phyloP scores from a whole-genome alignment of 768 basidiomycete genomes.

The Panellus pusillus region DNA sequence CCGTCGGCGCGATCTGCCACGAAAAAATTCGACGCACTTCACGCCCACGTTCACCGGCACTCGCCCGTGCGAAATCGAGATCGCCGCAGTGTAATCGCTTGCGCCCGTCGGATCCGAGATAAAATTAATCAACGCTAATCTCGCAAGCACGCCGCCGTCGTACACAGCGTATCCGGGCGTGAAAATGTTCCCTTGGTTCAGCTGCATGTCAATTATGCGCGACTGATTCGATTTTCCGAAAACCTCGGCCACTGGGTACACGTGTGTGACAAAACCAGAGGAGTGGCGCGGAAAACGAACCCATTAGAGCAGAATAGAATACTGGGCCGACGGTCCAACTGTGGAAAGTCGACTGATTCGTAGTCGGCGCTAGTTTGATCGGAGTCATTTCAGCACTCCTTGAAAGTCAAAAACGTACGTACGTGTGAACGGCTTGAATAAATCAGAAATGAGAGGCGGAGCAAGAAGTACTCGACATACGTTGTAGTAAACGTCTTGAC shows the following conservation, averaged over 20 bases:
- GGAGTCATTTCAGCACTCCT: constrained; percentile 27
- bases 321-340: constrained; percentile 61
- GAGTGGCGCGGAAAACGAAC: not conserved
- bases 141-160: constrained; percentile 48
- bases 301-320: constrained; percentile 52
- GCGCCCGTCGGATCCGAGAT: constrained; percentile 45
- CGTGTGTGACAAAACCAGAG: not conserved
- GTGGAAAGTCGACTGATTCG: constrained; percentile 41
- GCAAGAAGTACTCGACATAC: constrained; percentile 28
- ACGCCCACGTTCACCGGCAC: constrained; percentile 37
- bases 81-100: constrained; percentile 37
- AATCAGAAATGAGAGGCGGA: not conserved
- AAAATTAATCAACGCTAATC: constrained; percentile 56
- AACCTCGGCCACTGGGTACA: constrained; percentile 42
- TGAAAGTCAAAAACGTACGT: constrained; percentile 31
- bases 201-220: constrained; percentile 50
- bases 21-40: constrained; percentile 33
- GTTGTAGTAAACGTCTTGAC: constrained; percentile 25
- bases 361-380: constrained; percentile 32
- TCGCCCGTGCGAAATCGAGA: constrained; percentile 40
- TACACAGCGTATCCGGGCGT: constrained; percentile 57
- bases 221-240: constrained; percentile 48
- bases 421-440: constrained; percentile 32
- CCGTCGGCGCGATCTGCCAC: no score
- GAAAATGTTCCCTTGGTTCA: constrained; percentile 39